Percentiles rank a stretch among this genome's conserved stretches.
Evolutionary conservation across 2,329 filamentous ascomycete genomes (phyloP).

Genomic region (Exophiala aquamarina): DNA sequence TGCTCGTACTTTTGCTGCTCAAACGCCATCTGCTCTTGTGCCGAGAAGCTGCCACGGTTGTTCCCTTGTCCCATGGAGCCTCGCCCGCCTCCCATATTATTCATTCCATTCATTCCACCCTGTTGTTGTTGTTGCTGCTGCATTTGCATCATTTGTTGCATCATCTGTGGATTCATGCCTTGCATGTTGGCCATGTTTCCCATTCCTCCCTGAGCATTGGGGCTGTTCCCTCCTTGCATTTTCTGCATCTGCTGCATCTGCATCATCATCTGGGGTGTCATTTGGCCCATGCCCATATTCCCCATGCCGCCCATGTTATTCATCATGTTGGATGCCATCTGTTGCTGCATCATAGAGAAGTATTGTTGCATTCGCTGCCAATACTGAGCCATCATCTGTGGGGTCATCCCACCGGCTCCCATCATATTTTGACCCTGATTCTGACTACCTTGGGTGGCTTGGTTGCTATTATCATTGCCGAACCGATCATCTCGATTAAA

Average conservation of each 20-base stretch:
- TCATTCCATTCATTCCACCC: constrained; percentile 39
- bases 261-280: constrained; percentile 53
- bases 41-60: constrained; percentile 59
- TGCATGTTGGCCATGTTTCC: constrained; percentile 24
- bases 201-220: constrained; percentile 30
- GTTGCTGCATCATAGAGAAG: constrained; percentile 90
- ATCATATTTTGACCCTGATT: constrained; percentile 28
- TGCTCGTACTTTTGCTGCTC: constrained; percentile 78
- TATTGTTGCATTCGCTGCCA: constrained; percentile 99
- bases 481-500: constrained; percentile 41
- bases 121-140: constrained; percentile 32
- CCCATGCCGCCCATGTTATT: constrained; percentile 60
- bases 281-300: constrained; percentile 34
- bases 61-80: constrained; percentile 37
- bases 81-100: constrained; percentile 32
- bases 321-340: constrained; percentile 70
- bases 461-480: constrained; percentile 44
- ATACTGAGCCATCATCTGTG: constrained; percentile 97
- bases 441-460: constrained; percentile 43
- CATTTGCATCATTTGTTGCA: constrained; percentile 60
- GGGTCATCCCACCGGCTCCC: constrained; percentile 70
- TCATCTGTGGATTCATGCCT: constrained; percentile 36
- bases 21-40: constrained; percentile 71
- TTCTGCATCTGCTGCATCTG: constrained; percentile 65
- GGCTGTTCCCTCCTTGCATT: constrained; percentile 38